Base-by-base conservation (phyloP, 495 filamentous ascomycete genomes). In the Hyaloscypha variabilis region DNA sequence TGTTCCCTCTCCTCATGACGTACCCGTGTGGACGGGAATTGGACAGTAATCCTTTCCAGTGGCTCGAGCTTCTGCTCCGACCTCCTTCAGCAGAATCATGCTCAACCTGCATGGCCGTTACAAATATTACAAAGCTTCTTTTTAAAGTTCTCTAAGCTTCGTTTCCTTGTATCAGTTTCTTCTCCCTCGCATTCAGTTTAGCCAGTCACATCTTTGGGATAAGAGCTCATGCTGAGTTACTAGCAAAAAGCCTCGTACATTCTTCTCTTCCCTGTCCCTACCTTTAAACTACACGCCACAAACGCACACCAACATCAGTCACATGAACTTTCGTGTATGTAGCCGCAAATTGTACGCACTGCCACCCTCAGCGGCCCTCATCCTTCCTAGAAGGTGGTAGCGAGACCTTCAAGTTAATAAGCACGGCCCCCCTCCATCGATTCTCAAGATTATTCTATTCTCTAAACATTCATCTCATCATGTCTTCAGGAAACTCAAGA, bases 401-500 rank as follows among this genome's bases (percentile, higher is more conserved):
- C 5, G 19, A 30, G n/a, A 59, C 11, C 4, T 2, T 13, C 21
- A 14, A 49, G 29, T 58, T 34, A 58, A n/a, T 58, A 58, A 11
- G 10, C 25, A 58, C 28, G 26, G 57, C 21, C 31, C 30, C 29
- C 26, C 31, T 25, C 10, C 1, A 29, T 30, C 6, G 17, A 23
- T 23, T 26, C 26, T 13, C 28, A 36, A 52, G 49, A 14, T 23
- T 11, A 55, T 26, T 13, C n/a, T 10, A 31, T 46, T 31, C 34
- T n/a, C n/a, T n/a, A 54, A n/a, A 21, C 25, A 34, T 29, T 31
- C 34, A 23, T 42, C 55, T 25, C 39, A 61, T 54, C 14, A 69
- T 69, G 67, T 69, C 63, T 19, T 69, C 63, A 58, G 51, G 63
- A 31, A 39, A 68, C 30, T 46, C 59, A 21, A 59, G 26, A 25